Conservation (phyloP, 2,329 filamentous ascomycete species). For the Phyllosticta capitalensis region DNA sequence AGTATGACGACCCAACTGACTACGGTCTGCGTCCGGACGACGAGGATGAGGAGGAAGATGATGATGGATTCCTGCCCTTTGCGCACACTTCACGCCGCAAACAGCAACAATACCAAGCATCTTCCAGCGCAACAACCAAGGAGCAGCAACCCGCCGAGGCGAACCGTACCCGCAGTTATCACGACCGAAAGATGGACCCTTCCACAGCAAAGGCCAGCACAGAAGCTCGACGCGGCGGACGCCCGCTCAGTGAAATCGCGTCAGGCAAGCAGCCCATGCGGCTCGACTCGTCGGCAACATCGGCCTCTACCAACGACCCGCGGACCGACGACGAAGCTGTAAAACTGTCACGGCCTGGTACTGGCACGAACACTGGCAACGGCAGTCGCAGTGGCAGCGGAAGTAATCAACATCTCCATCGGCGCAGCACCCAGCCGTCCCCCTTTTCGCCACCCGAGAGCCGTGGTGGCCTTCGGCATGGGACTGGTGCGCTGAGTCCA, state of each 20-base stretch:
- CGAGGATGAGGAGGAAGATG: slow-evolving; percentile 45
- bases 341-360: neutral
- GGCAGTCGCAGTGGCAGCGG: neutral
- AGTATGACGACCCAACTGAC: slow-evolving; percentile 22
- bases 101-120: neutral
- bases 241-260: slow-evolving; percentile 4
- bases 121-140: neutral
- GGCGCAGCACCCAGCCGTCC: neutral
- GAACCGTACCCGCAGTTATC: neutral
- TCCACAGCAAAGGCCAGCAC: neutral
- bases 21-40: slow-evolving; percentile 13
- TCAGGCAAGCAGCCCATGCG: slow-evolving; percentile 7
- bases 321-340: slow-evolving; percentile 4
- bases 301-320: slow-evolving; percentile 1
- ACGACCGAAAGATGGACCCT: neutral
- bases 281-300: slow-evolving; percentile 6
- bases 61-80: slow-evolving; percentile 33
- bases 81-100: slow-evolving; percentile 18
- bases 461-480: neutral
- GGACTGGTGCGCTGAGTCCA: slow-evolving; percentile 31
- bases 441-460: neutral
- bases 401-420: neutral
- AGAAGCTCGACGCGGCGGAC: neutral
- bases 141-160: neutral
- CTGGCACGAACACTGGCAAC: neutral